Base-by-base conservation (phyloP, 306 rosid species). In the Rubus idaeus region DNA sequence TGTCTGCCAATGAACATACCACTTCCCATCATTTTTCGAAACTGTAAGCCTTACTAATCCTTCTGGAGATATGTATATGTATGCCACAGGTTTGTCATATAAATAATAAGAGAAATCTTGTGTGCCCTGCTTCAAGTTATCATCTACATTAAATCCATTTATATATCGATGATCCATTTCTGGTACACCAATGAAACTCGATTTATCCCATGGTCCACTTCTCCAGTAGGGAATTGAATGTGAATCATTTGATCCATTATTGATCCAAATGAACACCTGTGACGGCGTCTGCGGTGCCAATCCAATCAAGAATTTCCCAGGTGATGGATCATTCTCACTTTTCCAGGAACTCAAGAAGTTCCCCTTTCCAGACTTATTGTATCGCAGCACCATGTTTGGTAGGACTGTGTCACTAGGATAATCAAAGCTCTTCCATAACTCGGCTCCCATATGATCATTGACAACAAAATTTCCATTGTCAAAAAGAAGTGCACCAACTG, bases 151-250 rank as follows among this genome's bases (percentile, higher is more conserved):
- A 53, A 79, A 82, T n/a, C 84, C 85, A 70, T 53, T 60, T 14
- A 67, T 40, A 70, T 75, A 88, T 20, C 62, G 78, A 2, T 79
- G 35, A 64, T 80, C 11, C 87, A 83, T 84, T 0, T 30, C 3
- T 2, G 84, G 86, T 13, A 83, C 6, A 30, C 94, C 94, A 3
- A 83, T 68, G 60, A 87, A 90, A 66, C 66, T 41, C 5, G 83
- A 56, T 20, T 82, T 78, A 57, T 86, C 88, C 91, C 94, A 90
- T 3, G 89, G 91, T 46, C 94, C 94, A 57, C 83, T 84, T 51
- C 91, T 79, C 90, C 86, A 84, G 61, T 45, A 76, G 1, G 86
- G 87, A 3, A 13, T 58, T 58, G 83, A 73, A 42, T 61, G 66
- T 61, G 66, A 61, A 30, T 61, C 66, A 30, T 61, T 61, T 61